A percentile compares a stretch with the other conserved stretches of the same genome.
Conservation (phyloP, 2,329 filamentous ascomycete genomes). For the Endothia cerciana region DNA sequence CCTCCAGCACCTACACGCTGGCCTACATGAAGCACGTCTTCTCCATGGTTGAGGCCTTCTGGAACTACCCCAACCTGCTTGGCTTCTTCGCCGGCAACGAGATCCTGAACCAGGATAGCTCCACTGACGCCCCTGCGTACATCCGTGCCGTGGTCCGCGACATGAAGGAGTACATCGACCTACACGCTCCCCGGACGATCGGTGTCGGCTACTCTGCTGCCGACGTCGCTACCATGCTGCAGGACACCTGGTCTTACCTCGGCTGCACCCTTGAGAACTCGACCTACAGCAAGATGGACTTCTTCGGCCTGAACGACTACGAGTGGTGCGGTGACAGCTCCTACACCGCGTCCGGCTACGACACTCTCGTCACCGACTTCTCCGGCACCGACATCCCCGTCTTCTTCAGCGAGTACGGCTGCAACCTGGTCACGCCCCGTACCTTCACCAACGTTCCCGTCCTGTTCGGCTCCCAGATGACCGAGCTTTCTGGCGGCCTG, state of each 20-base stretch:
- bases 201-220: slow-evolving; percentile 77
- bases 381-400: slow-evolving; percentile 66
- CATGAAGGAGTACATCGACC: slow-evolving; percentile 75
- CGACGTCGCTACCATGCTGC: slow-evolving; percentile 69
- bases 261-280: slow-evolving; percentile 61
- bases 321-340: slow-evolving; percentile 61
- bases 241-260: slow-evolving; percentile 73
- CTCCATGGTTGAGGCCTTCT: slow-evolving; percentile 62
- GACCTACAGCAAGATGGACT: slow-evolving; percentile 62
- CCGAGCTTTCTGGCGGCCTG: slow-evolving; percentile 67
- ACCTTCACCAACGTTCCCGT: slow-evolving; percentile 72
- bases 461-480: slow-evolving; percentile 72
- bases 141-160: slow-evolving; percentile 72
- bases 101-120: slow-evolving; percentile 68
- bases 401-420: slow-evolving; percentile 79
- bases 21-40: slow-evolving; percentile 63
- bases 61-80: slow-evolving; percentile 62
- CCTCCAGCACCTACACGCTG: slow-evolving; percentile 52
- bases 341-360: slow-evolving; percentile 44
- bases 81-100: slow-evolving; percentile 75
- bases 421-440: slow-evolving; percentile 68
- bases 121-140: slow-evolving; percentile 64
- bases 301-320: slow-evolving; percentile 75
- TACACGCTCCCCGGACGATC: slow-evolving; percentile 65
- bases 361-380: slow-evolving; percentile 60